phyloP scores from a whole-genome alignment of 306 rosid species.

The Lablab purpureus region DNA sequence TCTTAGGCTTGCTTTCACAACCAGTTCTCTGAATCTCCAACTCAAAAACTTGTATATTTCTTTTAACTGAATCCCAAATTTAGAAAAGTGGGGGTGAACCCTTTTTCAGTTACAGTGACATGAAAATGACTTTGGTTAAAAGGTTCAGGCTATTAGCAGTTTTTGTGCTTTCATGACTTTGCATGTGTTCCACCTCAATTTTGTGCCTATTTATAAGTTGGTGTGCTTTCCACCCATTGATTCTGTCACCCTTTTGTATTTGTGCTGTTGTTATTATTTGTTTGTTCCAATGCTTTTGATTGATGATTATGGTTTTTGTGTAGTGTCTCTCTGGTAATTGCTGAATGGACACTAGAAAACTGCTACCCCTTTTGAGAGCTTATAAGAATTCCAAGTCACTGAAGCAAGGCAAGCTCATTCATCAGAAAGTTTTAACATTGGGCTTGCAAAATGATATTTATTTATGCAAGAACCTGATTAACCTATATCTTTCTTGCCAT shows the following conservation, averaged over 20 bases:
- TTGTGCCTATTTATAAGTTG: neutral
- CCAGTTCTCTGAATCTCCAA: no score
- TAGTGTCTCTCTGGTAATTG: slow-evolving; percentile 9
- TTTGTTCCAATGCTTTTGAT: slow-evolving; percentile 29
- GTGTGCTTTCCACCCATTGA: slow-evolving; percentile 19
- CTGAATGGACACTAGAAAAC: slow-evolving; percentile 61
- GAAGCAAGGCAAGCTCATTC: slow-evolving; percentile 67
- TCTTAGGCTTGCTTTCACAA: no score
- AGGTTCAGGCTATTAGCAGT: slow-evolving; percentile 9
- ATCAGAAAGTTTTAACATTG: slow-evolving; percentile 66
- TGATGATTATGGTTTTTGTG: slow-evolving; percentile 7
- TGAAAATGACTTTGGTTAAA: neutral
- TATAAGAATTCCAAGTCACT: slow-evolving; percentile 58
- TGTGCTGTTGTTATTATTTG: neutral
- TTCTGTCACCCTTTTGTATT: slow-evolving; percentile 6
- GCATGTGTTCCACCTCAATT: neutral
- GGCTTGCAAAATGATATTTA: slow-evolving; percentile 62
- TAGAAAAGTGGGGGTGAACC: no score
- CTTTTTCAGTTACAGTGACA: neutral
- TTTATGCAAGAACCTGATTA: slow-evolving; percentile 64
- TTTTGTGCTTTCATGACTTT: neutral
- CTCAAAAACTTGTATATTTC: no score
- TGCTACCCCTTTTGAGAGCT: slow-evolving; percentile 59
- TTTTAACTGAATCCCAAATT: no score
- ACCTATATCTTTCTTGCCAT: slow-evolving; percentile 64